Evolutionary conservation across 306 rosid genomes (phyloP), one percentile per base, ranked within the genome.

Genomic region (Rosa multiflora): DNA sequence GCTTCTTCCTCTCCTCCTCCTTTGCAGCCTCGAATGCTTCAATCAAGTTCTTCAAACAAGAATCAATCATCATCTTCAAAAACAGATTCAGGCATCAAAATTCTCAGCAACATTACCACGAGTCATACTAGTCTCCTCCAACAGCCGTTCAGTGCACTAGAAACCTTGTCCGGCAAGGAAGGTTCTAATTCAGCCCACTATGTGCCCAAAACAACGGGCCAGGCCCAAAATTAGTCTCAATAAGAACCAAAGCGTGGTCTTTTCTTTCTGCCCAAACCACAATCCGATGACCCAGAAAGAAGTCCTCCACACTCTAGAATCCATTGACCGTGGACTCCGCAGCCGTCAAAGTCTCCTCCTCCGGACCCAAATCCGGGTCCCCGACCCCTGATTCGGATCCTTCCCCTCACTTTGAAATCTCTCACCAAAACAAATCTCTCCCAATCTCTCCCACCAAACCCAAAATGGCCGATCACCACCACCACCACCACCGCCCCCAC

Each of bases 401-500:
- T n/a, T 21, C 13, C 8, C 64, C 37, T 55, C 26, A 55, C 26
- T 55, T 52, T 52, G 23, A 18, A n/a, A 26, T 26, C 8, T 62
- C 69, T 63, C 40, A 10, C 40, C 68, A 13, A 14, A 61, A 35
- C 39, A 12, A 37, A 66, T 0, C 43, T 51, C 12, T 56, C 64
- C n/a, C 61, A 17, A 52, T 14, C n/a, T 20, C 64, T 15, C 59
- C 1, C n/a, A 17, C 66, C n/a, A 13, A 29, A 4, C 61, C 85
- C 76, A 70, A 81, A 68, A 92, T 91, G 97, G 90, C 96, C 44
- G 90, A 92, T 72, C 91, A 85, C 68, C 87, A 85, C 76, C 82
- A 70, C 64, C 64, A 70, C 52, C 89, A 74, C 56, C 81, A 74
- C 68, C 68, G 43, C 82, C 76, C 20, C 83, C 14, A 53, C 84